Base-by-base conservation (phyloP, 805 yeast species). In the Candida saitoana region DNA sequence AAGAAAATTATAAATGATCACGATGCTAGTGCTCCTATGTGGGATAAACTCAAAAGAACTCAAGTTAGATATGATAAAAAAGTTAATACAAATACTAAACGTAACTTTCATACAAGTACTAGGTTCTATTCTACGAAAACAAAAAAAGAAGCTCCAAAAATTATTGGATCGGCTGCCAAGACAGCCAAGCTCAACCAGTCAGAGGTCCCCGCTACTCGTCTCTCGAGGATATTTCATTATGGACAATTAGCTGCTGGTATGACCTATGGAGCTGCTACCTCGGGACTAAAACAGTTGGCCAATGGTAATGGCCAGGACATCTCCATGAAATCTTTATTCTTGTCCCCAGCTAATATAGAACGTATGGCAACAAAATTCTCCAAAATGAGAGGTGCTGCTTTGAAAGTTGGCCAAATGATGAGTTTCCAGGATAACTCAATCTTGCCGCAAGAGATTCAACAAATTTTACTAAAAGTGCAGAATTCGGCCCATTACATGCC, bases 401-500 rank as follows among this genome's bases (percentile, higher is more conserved):
- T 93, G 57, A 93, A 93, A 57, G 77, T 93, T 42, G 99, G 99
- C n/a, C 99, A 93, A 65, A 79, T 93, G 84, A 68, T 93, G 62
- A 87, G 96, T 2, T 91, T 93, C 62, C 99, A 93, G 63, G 98
- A 91, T 60, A 80, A 84, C 46, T 74, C 86, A 22, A 79, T 91
- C 25, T 65, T 91, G 33, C 98, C 99, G 1, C 73, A 75, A 33
- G 96, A 90, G 54, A 77, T 93, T 44, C 95, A 88, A 54, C 78
- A 81, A 51, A 80, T 91, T 34, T 67, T 93, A 51, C 66, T 87
- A 39, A 71, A 89, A 24, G 96, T 93, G 1, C 99, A 93, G 64
- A 91, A 89, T 60, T 80, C 84, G 55, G 98, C 99, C 4, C 89
- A 91, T 62, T 93, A 87, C 67, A 93, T 93, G 98, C 99, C 99